Percentiles rank a stretch among this genome's conserved stretches.
Conservation (phyloP, 164 flowering plant species). For the Taxillus chinensis region DNA sequence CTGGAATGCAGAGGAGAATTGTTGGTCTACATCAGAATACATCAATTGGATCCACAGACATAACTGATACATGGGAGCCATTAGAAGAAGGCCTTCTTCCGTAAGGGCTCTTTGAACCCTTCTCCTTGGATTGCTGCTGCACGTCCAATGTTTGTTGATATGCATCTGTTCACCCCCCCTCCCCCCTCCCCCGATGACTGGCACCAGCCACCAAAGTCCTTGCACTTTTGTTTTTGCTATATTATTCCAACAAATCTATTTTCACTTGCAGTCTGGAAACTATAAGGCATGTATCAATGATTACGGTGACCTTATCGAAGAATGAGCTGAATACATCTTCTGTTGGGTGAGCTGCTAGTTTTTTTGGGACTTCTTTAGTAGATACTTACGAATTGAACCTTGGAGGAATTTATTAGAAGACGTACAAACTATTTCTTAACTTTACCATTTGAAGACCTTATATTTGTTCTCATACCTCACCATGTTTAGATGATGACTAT, state of each 20-base stretch:
- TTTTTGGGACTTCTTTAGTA: neutral
- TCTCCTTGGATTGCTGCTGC: neutral
- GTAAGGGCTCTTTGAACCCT: constrained; percentile 30
- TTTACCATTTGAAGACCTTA: too few species aligned
- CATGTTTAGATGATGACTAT: too few species aligned
- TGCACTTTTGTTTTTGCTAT: neutral
- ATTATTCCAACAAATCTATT: too few species aligned
- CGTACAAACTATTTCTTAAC: neutral
- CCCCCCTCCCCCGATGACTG: neutral
- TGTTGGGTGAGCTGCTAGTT: constrained; percentile 41
- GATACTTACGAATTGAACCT: neutral
- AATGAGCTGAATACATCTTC: constrained; percentile 49
- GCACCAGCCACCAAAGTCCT: neutral
- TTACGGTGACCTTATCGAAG: constrained; percentile 67
- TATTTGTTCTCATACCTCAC: too few species aligned
- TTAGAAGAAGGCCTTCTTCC: constrained; percentile 86
- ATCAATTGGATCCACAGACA: constrained; percentile 68
- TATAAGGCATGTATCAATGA: constrained; percentile 90
- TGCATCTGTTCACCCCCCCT: too few species aligned
- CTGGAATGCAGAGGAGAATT: constrained; percentile 63
- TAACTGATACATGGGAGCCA: constrained; percentile 87
- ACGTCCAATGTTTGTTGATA: neutral
- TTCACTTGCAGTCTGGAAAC: constrained; percentile 49
- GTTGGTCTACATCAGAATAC: constrained; percentile 84
- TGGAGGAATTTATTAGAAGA: neutral